Evolutionary conservation across 2,329 filamentous ascomycete genomes (phyloP), one percentile per base, ranked within the genome.

Genomic region (Uncinocarpus reesii): DNA sequence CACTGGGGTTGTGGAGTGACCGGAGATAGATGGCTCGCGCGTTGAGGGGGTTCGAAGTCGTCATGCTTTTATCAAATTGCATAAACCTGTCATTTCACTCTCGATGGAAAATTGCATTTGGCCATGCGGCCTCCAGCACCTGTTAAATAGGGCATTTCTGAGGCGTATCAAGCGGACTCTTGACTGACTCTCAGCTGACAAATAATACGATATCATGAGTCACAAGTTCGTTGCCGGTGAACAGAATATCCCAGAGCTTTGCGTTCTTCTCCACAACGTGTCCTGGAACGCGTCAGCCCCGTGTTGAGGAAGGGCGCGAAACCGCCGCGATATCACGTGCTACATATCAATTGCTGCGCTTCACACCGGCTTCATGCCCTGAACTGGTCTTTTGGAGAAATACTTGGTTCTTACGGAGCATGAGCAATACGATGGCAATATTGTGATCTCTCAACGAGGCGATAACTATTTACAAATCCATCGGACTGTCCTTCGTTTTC

Each of bases 1-100:
- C 56, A 1, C 71, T 68, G 0, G 75, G 71, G 21, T 62, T 53
- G 59, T 79, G 76, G 13, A 79, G 71, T 57, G 62, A 41, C 55
- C 60, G 43, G 62, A 73, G 50, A 53, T 51, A 54, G 16, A 51
- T 53, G 21, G 62, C 62, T 11, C 49, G 47, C n/a, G 34, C 40
- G 32, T 48, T 51, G 10, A 42, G 44, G 13, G 42, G 42, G 26
- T 42, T 42, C 7, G 10, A 7, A 29, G 15, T 18, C 3, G 21
- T 13, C 38, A 29, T 42, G 3, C 16, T 36, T 18, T 36, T 18
- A 6, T 36, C 15, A n/a, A 11, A 4, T 34, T 34, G 13, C 13
- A 34, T 34, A 4, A 11, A 34, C 16, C 16, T n/a, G 31, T 15
- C 13, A 34, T n/a, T 34, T n/a, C 31, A 34, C 13, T 34, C 31